Percentiles rank a stretch among this genome's conserved stretches.
Evolutionary conservation across 345 rosid genomes (phyloP).

Genomic region (Passiflora organensis): DNA sequence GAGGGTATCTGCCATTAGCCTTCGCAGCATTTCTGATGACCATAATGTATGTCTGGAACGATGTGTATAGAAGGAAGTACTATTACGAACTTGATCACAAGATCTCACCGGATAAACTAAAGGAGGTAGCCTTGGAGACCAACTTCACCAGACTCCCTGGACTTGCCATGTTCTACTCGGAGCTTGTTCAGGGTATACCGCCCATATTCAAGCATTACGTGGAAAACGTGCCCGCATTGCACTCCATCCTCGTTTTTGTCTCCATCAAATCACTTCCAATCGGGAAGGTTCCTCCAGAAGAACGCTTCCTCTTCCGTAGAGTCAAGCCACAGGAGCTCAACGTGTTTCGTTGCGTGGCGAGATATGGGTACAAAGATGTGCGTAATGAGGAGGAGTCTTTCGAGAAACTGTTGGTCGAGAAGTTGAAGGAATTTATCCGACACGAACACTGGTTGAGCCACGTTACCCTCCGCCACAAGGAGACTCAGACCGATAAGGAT

Average conservation of each 20-base stretch:
- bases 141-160: constrained; percentile 33
- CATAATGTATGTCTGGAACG: constrained; percentile 46
- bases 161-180: constrained; percentile 48
- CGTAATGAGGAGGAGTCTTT: constrained; percentile 33
- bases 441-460: neutral
- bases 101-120: constrained; percentile 31
- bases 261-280: constrained; percentile 44
- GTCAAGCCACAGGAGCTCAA: constrained; percentile 30
- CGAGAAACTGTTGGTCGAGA: constrained; percentile 30
- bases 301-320: constrained; percentile 41
- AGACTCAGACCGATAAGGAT: neutral
- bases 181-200: constrained; percentile 43
- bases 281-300: constrained; percentile 35
- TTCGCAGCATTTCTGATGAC: constrained; percentile 35
- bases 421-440: constrained; percentile 33
- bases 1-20: constrained; percentile 50
- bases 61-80: constrained; percentile 37
- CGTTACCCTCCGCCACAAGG: no score
- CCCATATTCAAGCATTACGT: constrained; percentile 47
- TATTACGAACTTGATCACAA: constrained; percentile 44
- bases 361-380: constrained; percentile 49
- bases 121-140: constrained; percentile 9
- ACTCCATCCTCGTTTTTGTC: constrained; percentile 39
- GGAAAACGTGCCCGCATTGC: constrained; percentile 39
- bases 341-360: constrained; percentile 40